A percentile compares a stretch with the other conserved stretches of the same genome.
These are phyloP conservation scores for Carex kokanica DNA, from an alignment of 176 grass and related monocot species.

Conservation along the genomic window DNA sequence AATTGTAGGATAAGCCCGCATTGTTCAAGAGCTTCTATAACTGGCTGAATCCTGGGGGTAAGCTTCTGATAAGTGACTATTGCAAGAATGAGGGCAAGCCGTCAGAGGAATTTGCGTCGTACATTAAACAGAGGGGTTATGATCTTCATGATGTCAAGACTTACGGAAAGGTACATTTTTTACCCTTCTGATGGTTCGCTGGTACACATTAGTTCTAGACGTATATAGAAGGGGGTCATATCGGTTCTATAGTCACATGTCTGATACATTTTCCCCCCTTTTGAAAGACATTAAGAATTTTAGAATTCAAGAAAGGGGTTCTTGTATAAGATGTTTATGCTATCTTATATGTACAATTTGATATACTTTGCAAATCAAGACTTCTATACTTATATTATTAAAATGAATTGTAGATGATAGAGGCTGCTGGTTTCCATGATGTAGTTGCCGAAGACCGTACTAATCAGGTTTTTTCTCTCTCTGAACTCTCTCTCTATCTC, in stretches of 20 bases:
- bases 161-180: constrained; percentile 71
- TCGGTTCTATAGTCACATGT: background rate
- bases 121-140: constrained; percentile 86
- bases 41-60: constrained; percentile 91
- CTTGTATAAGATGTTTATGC: background rate
- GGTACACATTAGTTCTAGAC: background rate
- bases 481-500: background rate
- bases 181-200: background rate
- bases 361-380: constrained; percentile 4
- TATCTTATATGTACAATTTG: background rate
- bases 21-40: constrained; percentile 87
- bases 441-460: constrained; percentile 82
- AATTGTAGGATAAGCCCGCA: constrained; percentile 71
- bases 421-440: constrained; percentile 69
- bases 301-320: background rate
- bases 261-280: background rate
- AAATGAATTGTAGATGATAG: constrained; percentile 54
- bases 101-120: constrained; percentile 68
- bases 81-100: constrained; percentile 70
- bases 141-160: constrained; percentile 89
- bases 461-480: constrained; percentile 54
- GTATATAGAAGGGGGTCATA: background rate
- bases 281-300: background rate
- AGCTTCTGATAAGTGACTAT: constrained; percentile 91
- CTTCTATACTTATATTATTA: background rate